Percentiles rank a stretch among this genome's conserved stretches.
Conservation (phyloP, 805 yeast genomes). For the Zygoascus flipseniorum region DNA sequence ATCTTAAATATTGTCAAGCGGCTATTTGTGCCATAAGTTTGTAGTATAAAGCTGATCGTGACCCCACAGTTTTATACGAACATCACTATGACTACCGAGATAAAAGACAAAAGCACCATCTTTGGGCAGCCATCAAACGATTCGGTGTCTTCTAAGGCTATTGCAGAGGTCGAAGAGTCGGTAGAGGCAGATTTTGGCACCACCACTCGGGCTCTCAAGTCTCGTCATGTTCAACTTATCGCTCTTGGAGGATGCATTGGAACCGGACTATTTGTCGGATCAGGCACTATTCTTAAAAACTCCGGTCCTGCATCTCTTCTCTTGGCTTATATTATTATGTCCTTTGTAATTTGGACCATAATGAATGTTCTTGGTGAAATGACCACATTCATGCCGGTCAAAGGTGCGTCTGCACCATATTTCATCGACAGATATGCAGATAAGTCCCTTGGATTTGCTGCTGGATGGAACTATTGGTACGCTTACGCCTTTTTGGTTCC, state of each 20-base stretch:
- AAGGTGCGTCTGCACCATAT: slow-evolving; percentile 57
- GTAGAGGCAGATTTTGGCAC: background rate
- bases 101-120: background rate
- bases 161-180: background rate
- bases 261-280: slow-evolving; percentile 71
- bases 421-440: slow-evolving; percentile 52
- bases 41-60: too few species aligned
- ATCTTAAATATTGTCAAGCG: too few species aligned
- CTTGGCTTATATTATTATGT: slow-evolving; percentile 60
- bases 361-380: slow-evolving; percentile 64
- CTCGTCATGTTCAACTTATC: slow-evolving; percentile 61
- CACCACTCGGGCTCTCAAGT: slow-evolving; percentile 31
- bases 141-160: background rate
- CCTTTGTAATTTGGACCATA: slow-evolving; percentile 60
- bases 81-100: too few species aligned
- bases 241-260: slow-evolving; percentile 83
- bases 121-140: background rate
- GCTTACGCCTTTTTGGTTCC: slow-evolving; percentile 51
- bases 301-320: slow-evolving; percentile 57
- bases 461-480: slow-evolving; percentile 56
- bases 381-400: slow-evolving; percentile 57
- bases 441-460: slow-evolving; percentile 57
- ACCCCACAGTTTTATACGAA: too few species aligned
- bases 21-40: too few species aligned
- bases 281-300: slow-evolving; percentile 57